phyloP scores from a whole-genome alignment of 805 yeast species.

The Metschnikowia anglica region DNA sequence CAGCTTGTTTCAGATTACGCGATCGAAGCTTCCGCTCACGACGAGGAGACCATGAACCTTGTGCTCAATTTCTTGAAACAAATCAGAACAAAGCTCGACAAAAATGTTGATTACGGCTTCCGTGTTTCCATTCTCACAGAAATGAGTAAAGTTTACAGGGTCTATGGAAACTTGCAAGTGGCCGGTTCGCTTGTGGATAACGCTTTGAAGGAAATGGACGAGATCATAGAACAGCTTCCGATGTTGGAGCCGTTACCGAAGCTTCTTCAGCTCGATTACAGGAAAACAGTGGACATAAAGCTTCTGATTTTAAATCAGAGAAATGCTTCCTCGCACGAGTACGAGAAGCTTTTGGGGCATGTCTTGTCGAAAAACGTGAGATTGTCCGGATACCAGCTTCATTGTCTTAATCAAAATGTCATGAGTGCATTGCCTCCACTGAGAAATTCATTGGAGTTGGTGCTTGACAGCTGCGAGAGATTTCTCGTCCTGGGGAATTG shows the following conservation, averaged over 20 bases:
- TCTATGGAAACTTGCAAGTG: constrained; percentile 23
- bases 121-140: constrained; percentile 27
- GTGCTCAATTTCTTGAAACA: constrained; percentile 32
- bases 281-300: constrained; percentile 21
- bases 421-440: not conserved
- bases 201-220: constrained; percentile 28
- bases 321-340: constrained; percentile 4
- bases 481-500: constrained; percentile 33
- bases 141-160: constrained; percentile 31
- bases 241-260: constrained; percentile 20
- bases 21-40: constrained; percentile 16
- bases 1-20: constrained; percentile 29
- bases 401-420: constrained; percentile 4
- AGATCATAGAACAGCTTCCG: constrained; percentile 17
- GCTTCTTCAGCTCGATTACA: constrained; percentile 21
- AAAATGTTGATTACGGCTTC: constrained; percentile 24
- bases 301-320: constrained; percentile 11
- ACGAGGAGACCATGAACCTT: constrained; percentile 23
- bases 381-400: constrained; percentile 24
- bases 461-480: constrained; percentile 30
- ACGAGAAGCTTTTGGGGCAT: constrained; percentile 5
- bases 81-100: constrained; percentile 24
- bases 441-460: constrained; percentile 9
- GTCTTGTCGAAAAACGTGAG: constrained; percentile 15
- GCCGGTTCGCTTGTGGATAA: constrained; percentile 26